A percentile compares a stretch with the other conserved stretches of the same genome.
Conservation (phyloP, 345 rosid genomes). For the Noccaea bulbosa region DNA sequence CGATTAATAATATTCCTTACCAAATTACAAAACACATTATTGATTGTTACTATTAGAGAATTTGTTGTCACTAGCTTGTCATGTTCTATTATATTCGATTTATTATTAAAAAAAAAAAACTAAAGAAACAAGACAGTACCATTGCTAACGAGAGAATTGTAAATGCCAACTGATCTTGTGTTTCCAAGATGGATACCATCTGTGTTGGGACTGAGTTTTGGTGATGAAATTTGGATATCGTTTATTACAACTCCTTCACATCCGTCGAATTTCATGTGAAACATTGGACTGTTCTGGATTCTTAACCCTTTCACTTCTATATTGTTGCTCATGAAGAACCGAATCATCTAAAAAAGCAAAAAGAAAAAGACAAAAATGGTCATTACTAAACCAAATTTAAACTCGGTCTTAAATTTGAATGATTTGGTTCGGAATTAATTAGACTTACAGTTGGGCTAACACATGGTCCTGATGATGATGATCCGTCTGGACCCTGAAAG, state of each 20-base stretch:
- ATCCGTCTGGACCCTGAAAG: slow-evolving; percentile 74
- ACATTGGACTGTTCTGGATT: slow-evolving; percentile 92
- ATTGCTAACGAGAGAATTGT: slow-evolving; percentile 74
- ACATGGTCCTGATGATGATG: slow-evolving; percentile 66
- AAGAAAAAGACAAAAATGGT: background rate
- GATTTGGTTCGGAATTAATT: background rate
- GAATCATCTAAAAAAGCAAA: slow-evolving; percentile 57
- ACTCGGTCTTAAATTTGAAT: background rate
- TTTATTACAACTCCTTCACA: slow-evolving; percentile 80
- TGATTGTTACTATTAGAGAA: slow-evolving; percentile 3
- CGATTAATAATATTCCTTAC: background rate
- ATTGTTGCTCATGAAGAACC: slow-evolving; percentile 96
- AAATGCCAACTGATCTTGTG: slow-evolving; percentile 78
- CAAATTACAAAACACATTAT: slow-evolving; percentile 1
- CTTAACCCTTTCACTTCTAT: slow-evolving; percentile 64
- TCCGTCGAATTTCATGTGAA: slow-evolving; percentile 96
- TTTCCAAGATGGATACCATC: slow-evolving; percentile 91
- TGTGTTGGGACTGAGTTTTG: slow-evolving; percentile 93
- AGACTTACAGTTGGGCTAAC: slow-evolving; percentile 85
- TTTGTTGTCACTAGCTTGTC: slow-evolving; percentile 32
- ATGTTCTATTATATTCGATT: slow-evolving; percentile 14
- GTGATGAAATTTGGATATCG: slow-evolving; percentile 68
- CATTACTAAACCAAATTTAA: background rate
- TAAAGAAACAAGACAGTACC: slow-evolving; percentile 49
- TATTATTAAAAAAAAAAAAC: background rate